These are phyloP conservation scores for Chlorociboria aeruginascens DNA, from an alignment of 495 filamentous ascomycete genomes.

Conservation along the genomic window DNA sequence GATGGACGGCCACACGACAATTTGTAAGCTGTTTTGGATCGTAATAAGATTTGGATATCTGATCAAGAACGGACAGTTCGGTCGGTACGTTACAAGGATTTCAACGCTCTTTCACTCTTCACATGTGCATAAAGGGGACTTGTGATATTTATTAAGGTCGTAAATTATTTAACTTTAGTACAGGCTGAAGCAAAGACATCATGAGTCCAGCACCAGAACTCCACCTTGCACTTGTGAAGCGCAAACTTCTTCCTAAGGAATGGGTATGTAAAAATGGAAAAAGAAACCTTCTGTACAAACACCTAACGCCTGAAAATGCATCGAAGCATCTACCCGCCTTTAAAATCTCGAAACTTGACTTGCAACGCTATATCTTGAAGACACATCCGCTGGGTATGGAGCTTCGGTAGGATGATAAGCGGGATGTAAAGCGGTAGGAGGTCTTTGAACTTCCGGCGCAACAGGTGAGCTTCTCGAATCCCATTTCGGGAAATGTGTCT, in stretches of 20 bases:
- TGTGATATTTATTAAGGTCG: background rate
- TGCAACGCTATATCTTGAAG: constrained; percentile 36
- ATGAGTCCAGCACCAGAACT: background rate
- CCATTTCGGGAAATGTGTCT: constrained; percentile 12
- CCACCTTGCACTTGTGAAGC: background rate
- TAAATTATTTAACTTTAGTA: background rate
- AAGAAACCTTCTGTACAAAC: constrained; percentile 1
- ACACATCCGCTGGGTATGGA: constrained; percentile 23
- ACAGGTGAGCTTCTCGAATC: constrained; percentile 34
- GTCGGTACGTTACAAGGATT: too few relatives aligned
- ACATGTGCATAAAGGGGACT: background rate
- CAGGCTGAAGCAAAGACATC: background rate
- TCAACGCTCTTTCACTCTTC: background rate
- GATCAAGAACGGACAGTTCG: too few relatives aligned
- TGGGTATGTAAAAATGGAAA: constrained; percentile 18
- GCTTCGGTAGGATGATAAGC: constrained; percentile 22
- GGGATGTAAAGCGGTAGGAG: constrained; percentile 38
- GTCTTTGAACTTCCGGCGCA: constrained; percentile 34
- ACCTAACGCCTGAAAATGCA: background rate
- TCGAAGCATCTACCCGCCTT: background rate
- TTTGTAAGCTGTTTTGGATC: too few relatives aligned
- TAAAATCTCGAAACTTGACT: constrained; percentile 19
- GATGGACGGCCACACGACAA: too few relatives aligned
- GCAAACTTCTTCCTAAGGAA: constrained; percentile 13
- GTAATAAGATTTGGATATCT: too few relatives aligned